Percentiles rank a stretch among this genome's conserved stretches.
Evolutionary conservation across 2,329 filamentous ascomycete genomes (phyloP).

Genomic region (Laburnicola sp.): DNA sequence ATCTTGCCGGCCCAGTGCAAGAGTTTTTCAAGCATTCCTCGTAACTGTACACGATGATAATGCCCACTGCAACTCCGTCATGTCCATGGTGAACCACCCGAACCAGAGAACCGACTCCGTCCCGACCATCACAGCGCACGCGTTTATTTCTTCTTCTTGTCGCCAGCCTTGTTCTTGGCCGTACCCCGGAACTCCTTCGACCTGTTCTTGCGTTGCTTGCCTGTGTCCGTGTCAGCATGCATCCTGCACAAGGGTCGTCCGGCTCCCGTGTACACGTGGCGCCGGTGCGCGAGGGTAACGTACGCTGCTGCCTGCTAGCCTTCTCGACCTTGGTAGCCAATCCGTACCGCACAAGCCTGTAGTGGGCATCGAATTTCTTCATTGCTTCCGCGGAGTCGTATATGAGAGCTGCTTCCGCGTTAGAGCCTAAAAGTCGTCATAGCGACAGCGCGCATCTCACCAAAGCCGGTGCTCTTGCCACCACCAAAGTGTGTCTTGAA

Average conservation of each 20-base stretch:
- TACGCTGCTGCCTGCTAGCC: slow-evolving; percentile 98
- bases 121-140: slow-evolving; percentile 33
- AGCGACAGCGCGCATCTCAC: too few species aligned
- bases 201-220: slow-evolving; percentile 99
- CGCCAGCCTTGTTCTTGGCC: slow-evolving; percentile 95
- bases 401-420: too few species aligned
- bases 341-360: slow-evolving; percentile 93
- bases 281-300: slow-evolving; percentile 51
- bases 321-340: slow-evolving; percentile 94
- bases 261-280: slow-evolving; percentile 11
- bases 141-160: slow-evolving; percentile 72
- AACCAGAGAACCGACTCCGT: slow-evolving; percentile 39
- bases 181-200: slow-evolving; percentile 98
- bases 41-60: slow-evolving; percentile 44
- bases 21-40: slow-evolving; percentile 45
- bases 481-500: slow-evolving; percentile 99
- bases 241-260: slow-evolving; percentile 17
- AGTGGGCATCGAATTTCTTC: slow-evolving; percentile 99
- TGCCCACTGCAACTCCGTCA: slow-evolving; percentile 40
- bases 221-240: slow-evolving; percentile 57
- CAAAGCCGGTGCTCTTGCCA: slow-evolving; percentile 99
- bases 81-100: slow-evolving; percentile 38
- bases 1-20: slow-evolving; percentile 43
- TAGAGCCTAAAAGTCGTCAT: too few species aligned
- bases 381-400: slow-evolving; percentile 98